Percentiles rank a stretch among this genome's conserved stretches.
Conservation (phyloP, 768 basidiomycete genomes). For the Hydnomerulius pinastri region DNA sequence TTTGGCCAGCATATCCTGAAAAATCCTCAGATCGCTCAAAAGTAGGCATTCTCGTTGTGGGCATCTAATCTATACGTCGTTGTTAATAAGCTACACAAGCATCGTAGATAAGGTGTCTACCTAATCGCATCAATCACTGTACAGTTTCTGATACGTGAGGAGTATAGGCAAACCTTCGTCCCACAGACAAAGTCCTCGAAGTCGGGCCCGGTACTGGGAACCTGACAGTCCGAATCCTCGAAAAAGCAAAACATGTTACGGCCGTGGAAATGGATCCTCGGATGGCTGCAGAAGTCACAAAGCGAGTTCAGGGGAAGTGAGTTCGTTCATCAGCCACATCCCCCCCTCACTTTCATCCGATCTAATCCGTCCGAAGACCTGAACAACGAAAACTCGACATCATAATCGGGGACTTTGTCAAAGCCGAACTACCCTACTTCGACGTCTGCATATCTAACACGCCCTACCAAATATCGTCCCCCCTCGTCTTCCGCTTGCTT, state of each 20-base stretch:
- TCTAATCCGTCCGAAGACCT: conserved; percentile 55
- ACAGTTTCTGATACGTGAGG: conserved; percentile 5
- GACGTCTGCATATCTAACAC: conserved; percentile 99
- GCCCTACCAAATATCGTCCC: conserved; percentile 98
- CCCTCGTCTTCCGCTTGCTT: conserved; percentile 93
- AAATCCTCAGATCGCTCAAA: conserved; percentile 88
- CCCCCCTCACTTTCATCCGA: not conserved
- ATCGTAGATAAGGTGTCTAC: conserved; percentile 61
- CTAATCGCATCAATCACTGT: not conserved
- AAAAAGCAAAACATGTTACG: conserved; percentile 89
- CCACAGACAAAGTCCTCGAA: conserved; percentile 95
- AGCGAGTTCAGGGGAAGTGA: conserved; percentile 97
- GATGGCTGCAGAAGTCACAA: conserved; percentile 97
- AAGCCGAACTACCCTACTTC: conserved; percentile 96
- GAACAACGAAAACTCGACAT: conserved; percentile 95
- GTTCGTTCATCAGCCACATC: conserved; percentile 35
- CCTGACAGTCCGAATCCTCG: conserved; percentile 89
- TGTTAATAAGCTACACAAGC: conserved; percentile 27
- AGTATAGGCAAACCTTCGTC: conserved; percentile 80
- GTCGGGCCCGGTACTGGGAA: conserved; percentile 99
- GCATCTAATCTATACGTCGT: conserved; percentile 14
- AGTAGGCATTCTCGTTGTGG: conserved; percentile 50
- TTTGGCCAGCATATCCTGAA: conserved; percentile 99
- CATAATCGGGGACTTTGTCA: conserved; percentile 96
- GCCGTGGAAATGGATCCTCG: conserved; percentile 98